phyloP scores from a whole-genome alignment of 2,329 filamentous ascomycete species.

The Verticillium alfalfae region DNA sequence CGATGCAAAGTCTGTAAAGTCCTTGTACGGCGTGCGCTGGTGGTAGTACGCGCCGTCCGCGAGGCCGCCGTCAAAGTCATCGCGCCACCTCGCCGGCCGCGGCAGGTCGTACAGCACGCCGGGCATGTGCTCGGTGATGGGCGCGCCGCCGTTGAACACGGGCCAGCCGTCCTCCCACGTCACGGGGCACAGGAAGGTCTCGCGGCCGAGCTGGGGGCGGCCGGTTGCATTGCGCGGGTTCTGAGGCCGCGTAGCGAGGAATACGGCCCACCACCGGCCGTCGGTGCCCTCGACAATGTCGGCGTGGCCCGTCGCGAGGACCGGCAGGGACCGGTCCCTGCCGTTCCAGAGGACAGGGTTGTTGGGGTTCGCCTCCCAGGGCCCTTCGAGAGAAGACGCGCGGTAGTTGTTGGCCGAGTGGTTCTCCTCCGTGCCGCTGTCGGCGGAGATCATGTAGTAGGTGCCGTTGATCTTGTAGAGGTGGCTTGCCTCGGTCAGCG shows the following conservation, averaged over 20 bases:
- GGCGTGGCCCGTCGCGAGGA: conserved; percentile 10
- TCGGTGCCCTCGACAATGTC: conserved; percentile 8
- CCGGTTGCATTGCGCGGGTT: conserved; percentile 6
- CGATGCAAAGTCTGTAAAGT: conserved; percentile 8
- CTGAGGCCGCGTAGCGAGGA: conserved; percentile 9
- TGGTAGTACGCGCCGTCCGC: conserved; percentile 10
- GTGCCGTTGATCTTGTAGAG: conserved; percentile 10
- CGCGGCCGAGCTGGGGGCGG: conserved; percentile 8
- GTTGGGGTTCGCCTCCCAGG: conserved; percentile 9
- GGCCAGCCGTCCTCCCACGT: conserved; percentile 11
- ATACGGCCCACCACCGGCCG: conserved; percentile 11
- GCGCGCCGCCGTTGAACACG: conserved; percentile 7
- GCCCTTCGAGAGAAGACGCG: conserved; percentile 4
- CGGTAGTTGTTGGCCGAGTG: conserved; percentile 10
- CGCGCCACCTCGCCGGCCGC: conserved; percentile 5
- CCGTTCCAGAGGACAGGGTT: conserved; percentile 11
- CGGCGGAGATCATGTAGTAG: conserved; percentile 11
- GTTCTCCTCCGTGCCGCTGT: conserved; percentile 8
- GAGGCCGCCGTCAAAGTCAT: conserved; percentile 10
- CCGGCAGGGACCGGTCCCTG: conserved; percentile 8
- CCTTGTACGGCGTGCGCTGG: conserved; percentile 9
- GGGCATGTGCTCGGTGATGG: conserved; percentile 7
- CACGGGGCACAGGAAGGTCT: conserved; percentile 10
- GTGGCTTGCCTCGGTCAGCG: conserved; percentile 9
- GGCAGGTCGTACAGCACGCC: conserved; percentile 9